phyloP scores from a whole-genome alignment of 805 yeast genomes.

The Suhomyces xylopsoci region DNA sequence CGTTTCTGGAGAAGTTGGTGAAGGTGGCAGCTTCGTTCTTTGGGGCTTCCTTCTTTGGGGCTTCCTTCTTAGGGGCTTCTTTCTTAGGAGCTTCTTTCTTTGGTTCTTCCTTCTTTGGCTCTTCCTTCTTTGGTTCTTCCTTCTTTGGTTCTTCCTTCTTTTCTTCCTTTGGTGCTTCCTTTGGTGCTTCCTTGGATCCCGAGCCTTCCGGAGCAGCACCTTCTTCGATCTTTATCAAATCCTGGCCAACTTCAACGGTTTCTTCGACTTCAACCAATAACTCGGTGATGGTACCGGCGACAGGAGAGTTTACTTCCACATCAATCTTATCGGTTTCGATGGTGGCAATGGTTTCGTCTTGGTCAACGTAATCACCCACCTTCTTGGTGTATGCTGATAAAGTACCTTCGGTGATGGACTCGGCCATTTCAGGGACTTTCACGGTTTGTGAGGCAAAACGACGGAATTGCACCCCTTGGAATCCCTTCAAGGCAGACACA shows the following conservation, averaged over 20 bases:
- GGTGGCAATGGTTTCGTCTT: constrained; percentile 90
- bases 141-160: constrained; percentile 27
- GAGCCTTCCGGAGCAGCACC: constrained; percentile 64
- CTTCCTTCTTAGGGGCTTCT: constrained; percentile 31
- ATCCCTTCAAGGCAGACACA: not conserved
- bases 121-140: constrained; percentile 16
- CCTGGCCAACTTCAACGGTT: constrained; percentile 95
- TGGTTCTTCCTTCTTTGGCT: constrained; percentile 24
- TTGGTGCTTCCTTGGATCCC: constrained; percentile 22
- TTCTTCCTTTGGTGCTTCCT: constrained; percentile 13
- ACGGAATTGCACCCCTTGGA: not conserved
- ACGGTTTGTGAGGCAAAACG: constrained; percentile 50
- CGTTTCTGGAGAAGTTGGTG: constrained; percentile 69
- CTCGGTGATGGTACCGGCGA: constrained; percentile 85
- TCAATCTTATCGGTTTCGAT: constrained; percentile 98
- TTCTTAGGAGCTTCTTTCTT: constrained; percentile 31
- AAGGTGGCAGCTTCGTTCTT: constrained; percentile 28
- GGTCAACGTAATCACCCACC: constrained; percentile 84
- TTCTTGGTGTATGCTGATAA: constrained; percentile 61
- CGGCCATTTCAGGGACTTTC: constrained; percentile 98
- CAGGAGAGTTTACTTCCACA: constrained; percentile 93
- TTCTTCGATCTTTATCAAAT: constrained; percentile 79
- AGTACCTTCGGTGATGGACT: constrained; percentile 96
- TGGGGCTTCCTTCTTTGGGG: constrained; percentile 32
- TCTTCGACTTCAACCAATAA: constrained; percentile 80